These are phyloP conservation scores for Agrocybe praecox DNA, from an alignment of 768 basidiomycete genomes.

Conservation along the genomic window DNA sequence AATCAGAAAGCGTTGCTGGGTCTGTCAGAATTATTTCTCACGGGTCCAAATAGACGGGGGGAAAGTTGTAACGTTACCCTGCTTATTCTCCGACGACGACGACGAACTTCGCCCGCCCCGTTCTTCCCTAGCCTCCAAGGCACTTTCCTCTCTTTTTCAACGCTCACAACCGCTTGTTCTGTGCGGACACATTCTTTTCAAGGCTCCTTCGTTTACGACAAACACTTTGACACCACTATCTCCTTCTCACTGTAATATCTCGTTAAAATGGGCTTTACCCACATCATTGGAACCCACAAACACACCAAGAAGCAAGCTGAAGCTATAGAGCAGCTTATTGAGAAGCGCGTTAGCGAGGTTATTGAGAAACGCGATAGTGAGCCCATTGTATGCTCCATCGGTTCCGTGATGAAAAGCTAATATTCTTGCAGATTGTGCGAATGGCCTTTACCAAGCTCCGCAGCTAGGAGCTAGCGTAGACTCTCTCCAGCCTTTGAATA, in stretches of 20 bases:
- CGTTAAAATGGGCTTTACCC: slow-evolving; percentile 17
- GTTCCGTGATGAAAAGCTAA: too few species aligned
- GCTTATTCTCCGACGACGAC: slow-evolving; percentile 12
- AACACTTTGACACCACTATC: background rate
- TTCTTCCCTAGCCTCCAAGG: background rate
- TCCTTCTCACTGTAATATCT: slow-evolving; percentile 4
- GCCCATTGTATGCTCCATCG: too few species aligned
- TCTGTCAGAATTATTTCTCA: slow-evolving; percentile 2
- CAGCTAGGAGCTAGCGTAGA: slow-evolving; percentile 47
- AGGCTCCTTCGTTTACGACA: background rate
- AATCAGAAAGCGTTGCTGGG: background rate
- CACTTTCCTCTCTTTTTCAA: slow-evolving; percentile 6
- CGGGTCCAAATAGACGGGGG: background rate
- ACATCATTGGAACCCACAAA: slow-evolving; percentile 18
- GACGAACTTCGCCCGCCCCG: background rate
- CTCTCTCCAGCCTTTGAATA: slow-evolving; percentile 48
- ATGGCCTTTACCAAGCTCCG: slow-evolving; percentile 66
- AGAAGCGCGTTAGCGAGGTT: slow-evolving; percentile 8
- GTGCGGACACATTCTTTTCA: slow-evolving; percentile 23
- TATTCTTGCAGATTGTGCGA: slow-evolving; percentile 40
- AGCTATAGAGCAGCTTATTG: slow-evolving; percentile 1
- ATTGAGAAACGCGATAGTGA: background rate
- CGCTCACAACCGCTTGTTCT: slow-evolving; percentile 12
- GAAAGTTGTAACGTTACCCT: background rate
- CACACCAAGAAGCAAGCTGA: slow-evolving; percentile 3